Percentiles rank a stretch among this genome's conserved stretches.
Evolutionary conservation across 768 basidiomycete genomes (phyloP).

Genomic region (Russula dissimulans): DNA sequence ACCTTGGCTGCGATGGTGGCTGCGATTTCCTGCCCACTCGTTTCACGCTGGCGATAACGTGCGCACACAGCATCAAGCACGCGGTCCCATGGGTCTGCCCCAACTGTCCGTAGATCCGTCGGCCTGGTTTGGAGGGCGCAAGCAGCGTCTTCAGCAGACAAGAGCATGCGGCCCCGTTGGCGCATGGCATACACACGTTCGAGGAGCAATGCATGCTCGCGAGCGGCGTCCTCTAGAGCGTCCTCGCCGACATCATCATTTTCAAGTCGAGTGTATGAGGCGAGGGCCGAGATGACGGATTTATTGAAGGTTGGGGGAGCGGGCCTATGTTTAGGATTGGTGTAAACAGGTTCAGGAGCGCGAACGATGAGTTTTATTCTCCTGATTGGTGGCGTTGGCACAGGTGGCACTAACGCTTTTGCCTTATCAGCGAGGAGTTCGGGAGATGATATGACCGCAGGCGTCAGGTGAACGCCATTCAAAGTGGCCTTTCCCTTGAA

Average conservation of each 20-base stretch:
- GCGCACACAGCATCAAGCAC: constrained; percentile 40
- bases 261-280: constrained; percentile 50
- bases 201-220: constrained; percentile 36
- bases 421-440: not conserved
- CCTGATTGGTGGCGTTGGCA: constrained; percentile 36
- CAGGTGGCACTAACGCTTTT: not conserved
- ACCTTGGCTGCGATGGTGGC: constrained; percentile 54
- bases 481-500: not conserved
- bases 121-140: constrained; percentile 12
- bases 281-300: constrained; percentile 48
- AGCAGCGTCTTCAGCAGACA: constrained; percentile 30
- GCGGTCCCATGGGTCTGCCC: constrained; percentile 50
- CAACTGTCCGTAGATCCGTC: constrained; percentile 13
- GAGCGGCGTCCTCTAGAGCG: constrained; percentile 30
- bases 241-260: constrained; percentile 39
- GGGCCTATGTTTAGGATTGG: constrained; percentile 63
- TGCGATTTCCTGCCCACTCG: constrained; percentile 37
- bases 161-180: constrained; percentile 38
- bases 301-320: constrained; percentile 40
- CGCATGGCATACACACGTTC: constrained; percentile 38
- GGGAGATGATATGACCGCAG: not conserved
- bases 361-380: constrained; percentile 63
- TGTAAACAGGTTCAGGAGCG: constrained; percentile 46
- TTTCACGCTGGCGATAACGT: constrained; percentile 23
- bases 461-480: constrained; percentile 3